phyloP scores from a whole-genome alignment of 116 monocot species.

The Trichopus zeylanicus region DNA sequence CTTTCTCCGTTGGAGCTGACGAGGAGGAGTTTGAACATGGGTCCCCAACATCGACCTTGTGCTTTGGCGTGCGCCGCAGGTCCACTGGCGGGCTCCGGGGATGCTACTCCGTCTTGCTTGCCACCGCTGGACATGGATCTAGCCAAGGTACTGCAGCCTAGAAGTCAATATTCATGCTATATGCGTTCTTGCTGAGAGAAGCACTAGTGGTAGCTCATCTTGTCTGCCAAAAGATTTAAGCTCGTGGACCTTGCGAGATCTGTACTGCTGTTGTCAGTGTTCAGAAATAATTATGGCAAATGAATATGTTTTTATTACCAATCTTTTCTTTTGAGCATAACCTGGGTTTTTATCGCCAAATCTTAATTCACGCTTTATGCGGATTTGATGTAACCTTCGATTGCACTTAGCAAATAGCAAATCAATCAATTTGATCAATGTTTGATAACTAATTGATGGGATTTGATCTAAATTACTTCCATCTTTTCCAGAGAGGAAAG shows the following conservation, averaged over 20 bases:
- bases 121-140: slow-evolving; percentile 25
- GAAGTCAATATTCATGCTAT: too few species aligned
- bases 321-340: too few species aligned
- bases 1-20: not conserved
- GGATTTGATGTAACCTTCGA: too few species aligned
- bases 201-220: slow-evolving; percentile 6
- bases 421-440: too few species aligned
- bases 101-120: slow-evolving; percentile 18
- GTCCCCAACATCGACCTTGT: not conserved
- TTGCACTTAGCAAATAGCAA: too few species aligned
- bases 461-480: not conserved
- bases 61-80: slow-evolving; percentile 26
- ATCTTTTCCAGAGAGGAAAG: not conserved
- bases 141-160: not conserved
- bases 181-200: too few species aligned
- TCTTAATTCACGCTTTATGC: too few species aligned
- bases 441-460: not conserved
- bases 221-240: not conserved
- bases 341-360: too few species aligned
- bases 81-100: slow-evolving; percentile 9
- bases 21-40: slow-evolving; percentile 12
- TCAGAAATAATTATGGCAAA: too few species aligned
- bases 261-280: not conserved
- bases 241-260: too few species aligned
- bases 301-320: too few species aligned